These are phyloP conservation scores for Serendipita vermifera DNA, from an alignment of 768 basidiomycete species.

Conservation along the genomic window DNA sequence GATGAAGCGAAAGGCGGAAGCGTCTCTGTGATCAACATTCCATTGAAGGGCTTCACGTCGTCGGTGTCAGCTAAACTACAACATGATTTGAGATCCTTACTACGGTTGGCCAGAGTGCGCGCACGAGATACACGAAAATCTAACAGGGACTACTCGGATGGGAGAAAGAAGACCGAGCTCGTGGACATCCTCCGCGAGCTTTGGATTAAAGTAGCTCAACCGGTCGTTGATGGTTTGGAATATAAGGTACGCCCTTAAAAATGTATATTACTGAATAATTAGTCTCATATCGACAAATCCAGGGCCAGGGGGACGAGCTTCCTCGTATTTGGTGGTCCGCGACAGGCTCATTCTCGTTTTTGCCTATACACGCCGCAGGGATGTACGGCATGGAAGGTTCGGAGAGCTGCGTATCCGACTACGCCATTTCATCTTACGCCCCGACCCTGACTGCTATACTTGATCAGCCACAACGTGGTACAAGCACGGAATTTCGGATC, in stretches of 20 bases:
- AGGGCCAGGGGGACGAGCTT: background rate
- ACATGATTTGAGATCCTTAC: background rate
- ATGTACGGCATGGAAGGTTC: conserved; percentile 18
- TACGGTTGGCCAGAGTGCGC: too few species aligned
- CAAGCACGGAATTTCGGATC: background rate
- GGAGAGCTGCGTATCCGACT: conserved; percentile 13
- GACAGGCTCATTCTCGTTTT: conserved; percentile 24
- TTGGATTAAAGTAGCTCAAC: background rate
- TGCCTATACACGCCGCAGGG: conserved; percentile 33
- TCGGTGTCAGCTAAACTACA: background rate
- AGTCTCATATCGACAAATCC: background rate
- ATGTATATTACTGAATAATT: background rate
- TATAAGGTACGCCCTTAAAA: conserved; percentile 8
- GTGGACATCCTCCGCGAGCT: background rate
- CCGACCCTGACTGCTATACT: conserved; percentile 23
- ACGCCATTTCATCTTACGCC: conserved; percentile 25
- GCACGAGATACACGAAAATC: background rate
- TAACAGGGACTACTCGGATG: background rate
- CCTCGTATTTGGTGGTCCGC: conserved; percentile 25
- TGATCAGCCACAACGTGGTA: background rate
- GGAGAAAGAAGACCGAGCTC: background rate
- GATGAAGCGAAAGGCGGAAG: background rate
- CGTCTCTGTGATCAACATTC: background rate
- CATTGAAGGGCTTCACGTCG: background rate
- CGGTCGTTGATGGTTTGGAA: conserved; percentile 6